Evolutionary conservation across 75 land plant species (phyloP), one percentile per base, ranked within the genome.

Genomic region (Selaginella moellendorffii): DNA sequence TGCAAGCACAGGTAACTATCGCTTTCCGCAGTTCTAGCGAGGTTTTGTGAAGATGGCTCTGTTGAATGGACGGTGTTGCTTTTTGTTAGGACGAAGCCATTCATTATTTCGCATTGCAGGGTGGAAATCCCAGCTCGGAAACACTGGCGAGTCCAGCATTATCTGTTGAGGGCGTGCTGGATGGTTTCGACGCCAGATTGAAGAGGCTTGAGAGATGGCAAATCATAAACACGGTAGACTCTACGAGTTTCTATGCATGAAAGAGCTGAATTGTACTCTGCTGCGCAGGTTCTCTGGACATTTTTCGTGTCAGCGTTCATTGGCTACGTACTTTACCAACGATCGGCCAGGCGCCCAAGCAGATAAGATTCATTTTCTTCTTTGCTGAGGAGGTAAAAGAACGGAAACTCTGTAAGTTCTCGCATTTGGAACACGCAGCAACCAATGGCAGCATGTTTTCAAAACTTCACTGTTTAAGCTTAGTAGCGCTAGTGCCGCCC

Each of bases 191-290:
- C 26, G 63, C 66, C 46, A 72, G 99, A 54, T 74, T 93, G 5
- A 82, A 71, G 60, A 80, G 80, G 65, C 87, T 93, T 29, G 99
- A 93, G 65, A 77, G 85, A 29, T 93, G 96, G 99, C 81, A 83
- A 28, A 64, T 82, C 20, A 71, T 93, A 27, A 84, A 93, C 54
- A 89, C 86, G 65, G 99, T 93, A 79, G 52, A 52, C 71, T 20
- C 1, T 61, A 20, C 17, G 59, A 2, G 29, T n/a, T 66, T 53
- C 29, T 17, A 30, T 30, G 2, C 53, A 12, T 63, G 31, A 1
- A 1, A 58, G 9, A 28, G 26, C n/a, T 2, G 9, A 54, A 29
- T 18, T 25, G 17, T 1, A 0, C 24, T 1, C 9, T 19, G 2
- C 52, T 27, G 10, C 71, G 52, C 78, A 93, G 99, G 88, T 93